Evolutionary conservation across 2,329 filamentous ascomycete species (phyloP).

Genomic region (Paramyrothecium roridum): DNA sequence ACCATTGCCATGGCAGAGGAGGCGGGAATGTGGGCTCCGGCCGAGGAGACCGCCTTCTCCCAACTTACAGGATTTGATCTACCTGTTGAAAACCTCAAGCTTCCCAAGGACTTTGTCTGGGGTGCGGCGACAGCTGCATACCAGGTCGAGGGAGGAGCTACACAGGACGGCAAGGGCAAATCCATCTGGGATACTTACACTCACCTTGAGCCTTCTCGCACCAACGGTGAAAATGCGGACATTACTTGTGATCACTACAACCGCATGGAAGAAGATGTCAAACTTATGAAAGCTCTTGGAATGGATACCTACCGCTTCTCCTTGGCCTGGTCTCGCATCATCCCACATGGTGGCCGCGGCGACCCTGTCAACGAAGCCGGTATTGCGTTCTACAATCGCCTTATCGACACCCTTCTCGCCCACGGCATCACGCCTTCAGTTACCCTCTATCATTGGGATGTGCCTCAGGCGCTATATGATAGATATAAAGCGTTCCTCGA

Average conservation of each 20-base stretch:
- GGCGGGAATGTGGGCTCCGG: background rate
- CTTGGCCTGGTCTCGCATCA: constrained; percentile 60
- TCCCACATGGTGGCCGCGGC: constrained; percentile 56
- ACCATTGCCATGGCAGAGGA: background rate
- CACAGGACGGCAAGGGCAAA: constrained; percentile 28
- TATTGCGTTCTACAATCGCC: constrained; percentile 52
- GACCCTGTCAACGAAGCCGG: constrained; percentile 58
- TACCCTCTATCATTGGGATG: constrained; percentile 60
- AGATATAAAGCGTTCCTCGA: constrained; percentile 18
- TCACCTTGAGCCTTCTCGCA: constrained; percentile 28
- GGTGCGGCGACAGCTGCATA: constrained; percentile 33
- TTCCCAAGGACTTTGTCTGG: constrained; percentile 30
- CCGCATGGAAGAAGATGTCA: constrained; percentile 46
- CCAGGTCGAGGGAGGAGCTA: constrained; percentile 31
- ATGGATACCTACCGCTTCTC: constrained; percentile 60
- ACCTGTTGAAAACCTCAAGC: constrained; percentile 8
- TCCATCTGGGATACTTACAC: constrained; percentile 32
- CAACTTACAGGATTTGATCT: background rate
- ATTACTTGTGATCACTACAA: constrained; percentile 37
- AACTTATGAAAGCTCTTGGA: constrained; percentile 50
- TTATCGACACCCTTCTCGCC: constrained; percentile 52
- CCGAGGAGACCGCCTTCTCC: background rate
- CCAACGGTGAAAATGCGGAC: constrained; percentile 36
- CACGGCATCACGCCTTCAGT: constrained; percentile 54
- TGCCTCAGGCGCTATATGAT: constrained; percentile 19